Evolutionary conservation across 1,284 basidiomycete genomes (phyloP).

Genomic region (Entoloma clypeatum): DNA sequence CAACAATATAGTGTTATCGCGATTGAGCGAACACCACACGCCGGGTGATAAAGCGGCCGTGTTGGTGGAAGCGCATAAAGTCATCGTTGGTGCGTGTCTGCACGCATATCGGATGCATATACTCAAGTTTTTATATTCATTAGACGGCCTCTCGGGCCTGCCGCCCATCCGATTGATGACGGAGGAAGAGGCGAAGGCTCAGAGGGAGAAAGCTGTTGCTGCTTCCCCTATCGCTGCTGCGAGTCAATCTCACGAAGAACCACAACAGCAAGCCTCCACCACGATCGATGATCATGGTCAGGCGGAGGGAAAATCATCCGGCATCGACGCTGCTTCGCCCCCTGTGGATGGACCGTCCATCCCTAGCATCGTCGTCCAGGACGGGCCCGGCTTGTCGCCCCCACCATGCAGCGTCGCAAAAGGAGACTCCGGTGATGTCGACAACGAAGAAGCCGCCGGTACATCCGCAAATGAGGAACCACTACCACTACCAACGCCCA

Average conservation of each 20-base stretch:
- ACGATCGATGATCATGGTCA: conserved; percentile 9
- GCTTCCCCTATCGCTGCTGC: conserved; percentile 17
- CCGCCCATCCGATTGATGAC: conserved; percentile 64
- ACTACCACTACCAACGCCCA: conserved; percentile 5
- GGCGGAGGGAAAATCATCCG: background rate
- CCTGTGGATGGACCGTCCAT: too few relatives aligned
- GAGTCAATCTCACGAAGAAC: conserved; percentile 16
- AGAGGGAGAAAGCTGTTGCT: conserved; percentile 27
- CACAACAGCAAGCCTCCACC: conserved; percentile 17
- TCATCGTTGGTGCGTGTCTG: conserved; percentile 63
- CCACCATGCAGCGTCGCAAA: too few relatives aligned
- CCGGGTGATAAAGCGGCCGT: conserved; percentile 79
- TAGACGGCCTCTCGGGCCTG: conserved; percentile 66
- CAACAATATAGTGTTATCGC: conserved; percentile 51
- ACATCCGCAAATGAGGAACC: too few relatives aligned
- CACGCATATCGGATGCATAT: background rate
- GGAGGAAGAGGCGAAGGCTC: conserved; percentile 45
- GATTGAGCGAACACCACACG: conserved; percentile 61
- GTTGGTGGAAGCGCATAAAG: conserved; percentile 79
- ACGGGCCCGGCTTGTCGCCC: too few relatives aligned
- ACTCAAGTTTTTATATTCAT: conserved; percentile 2
- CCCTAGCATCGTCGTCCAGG: too few relatives aligned
- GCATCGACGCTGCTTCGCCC: background rate
- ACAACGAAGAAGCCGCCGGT: background rate
- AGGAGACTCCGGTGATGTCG: conserved; percentile 16